Evolutionary conservation across 164 flowering plant species (phyloP).

Genomic region (Tetracentron sinense): DNA sequence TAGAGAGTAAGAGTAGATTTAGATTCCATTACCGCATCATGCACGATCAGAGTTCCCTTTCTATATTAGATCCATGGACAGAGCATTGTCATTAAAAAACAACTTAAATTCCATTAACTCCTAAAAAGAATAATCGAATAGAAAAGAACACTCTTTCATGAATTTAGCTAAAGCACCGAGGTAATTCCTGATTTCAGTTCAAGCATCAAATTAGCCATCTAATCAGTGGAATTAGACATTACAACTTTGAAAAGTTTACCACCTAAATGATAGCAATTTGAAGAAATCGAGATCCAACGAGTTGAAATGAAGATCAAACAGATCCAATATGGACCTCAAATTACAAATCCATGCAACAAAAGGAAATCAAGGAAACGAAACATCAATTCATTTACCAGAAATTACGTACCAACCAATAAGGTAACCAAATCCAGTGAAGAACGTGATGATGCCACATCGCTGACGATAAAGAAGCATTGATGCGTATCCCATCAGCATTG

Average conservation of each 20-base stretch:
- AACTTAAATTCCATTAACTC: too few relatives aligned
- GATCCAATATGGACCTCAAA: neutral
- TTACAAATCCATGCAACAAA: neutral
- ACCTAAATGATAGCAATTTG: neutral
- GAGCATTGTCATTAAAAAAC: too few relatives aligned
- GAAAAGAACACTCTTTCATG: too few relatives aligned
- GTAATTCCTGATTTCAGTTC: too few relatives aligned
- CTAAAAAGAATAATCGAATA: too few relatives aligned
- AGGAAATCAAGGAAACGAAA: too few relatives aligned
- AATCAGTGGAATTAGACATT: neutral
- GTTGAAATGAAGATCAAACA: neutral
- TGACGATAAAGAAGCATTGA: constrained; percentile 68
- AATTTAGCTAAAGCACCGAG: too few relatives aligned
- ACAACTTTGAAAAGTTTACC: neutral
- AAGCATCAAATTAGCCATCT: neutral
- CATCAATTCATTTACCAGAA: too few relatives aligned
- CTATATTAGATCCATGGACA: too few relatives aligned
- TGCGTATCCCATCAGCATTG: constrained; percentile 73
- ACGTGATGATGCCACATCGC: constrained; percentile 73
- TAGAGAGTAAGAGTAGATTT: too few relatives aligned
- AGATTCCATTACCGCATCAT: too few relatives aligned
- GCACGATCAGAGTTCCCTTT: too few relatives aligned
- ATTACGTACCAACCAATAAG: constrained; percentile 80
- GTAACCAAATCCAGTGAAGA: constrained; percentile 77
- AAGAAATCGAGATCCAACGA: neutral